These are phyloP conservation scores for Tulasnella sp. DNA, from an alignment of 768 basidiomycete genomes.

Conservation along the genomic window DNA sequence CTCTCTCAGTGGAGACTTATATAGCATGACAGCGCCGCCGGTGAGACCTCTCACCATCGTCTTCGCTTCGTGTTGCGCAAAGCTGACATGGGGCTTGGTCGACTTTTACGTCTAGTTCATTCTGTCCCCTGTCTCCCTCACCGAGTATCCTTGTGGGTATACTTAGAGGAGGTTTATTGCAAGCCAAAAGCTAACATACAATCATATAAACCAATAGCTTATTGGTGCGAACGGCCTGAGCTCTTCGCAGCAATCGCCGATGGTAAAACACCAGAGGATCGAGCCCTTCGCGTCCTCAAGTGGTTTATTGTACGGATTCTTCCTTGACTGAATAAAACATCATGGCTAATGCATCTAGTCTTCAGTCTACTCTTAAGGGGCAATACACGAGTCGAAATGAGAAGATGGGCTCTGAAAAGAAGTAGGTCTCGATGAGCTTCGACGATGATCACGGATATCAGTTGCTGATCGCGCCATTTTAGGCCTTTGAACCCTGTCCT, in stretches of 20 bases:
- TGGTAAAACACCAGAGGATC: constrained; percentile 58
- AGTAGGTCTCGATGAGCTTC: constrained; percentile 40
- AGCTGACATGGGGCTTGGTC: background rate
- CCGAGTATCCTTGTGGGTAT: constrained; percentile 74
- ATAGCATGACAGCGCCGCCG: constrained; percentile 61
- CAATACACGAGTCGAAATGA: constrained; percentile 94
- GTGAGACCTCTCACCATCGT: background rate
- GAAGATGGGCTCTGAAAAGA: constrained; percentile 95
- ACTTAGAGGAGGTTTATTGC: background rate
- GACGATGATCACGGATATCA: background rate
- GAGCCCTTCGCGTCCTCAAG: constrained; percentile 68
- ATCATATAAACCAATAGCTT: constrained; percentile 42
- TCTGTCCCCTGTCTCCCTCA: constrained; percentile 78
- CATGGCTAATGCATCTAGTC: background rate
- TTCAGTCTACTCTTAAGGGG: constrained; percentile 63
- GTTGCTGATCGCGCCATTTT: constrained; percentile 9
- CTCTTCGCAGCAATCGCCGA: constrained; percentile 80
- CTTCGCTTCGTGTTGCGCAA: background rate
- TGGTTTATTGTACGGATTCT: constrained; percentile 78
- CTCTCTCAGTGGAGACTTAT: constrained; percentile 79
- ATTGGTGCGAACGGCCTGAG: constrained; percentile 93
- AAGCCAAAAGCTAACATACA: background rate
- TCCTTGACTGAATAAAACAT: background rate
- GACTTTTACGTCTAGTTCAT: constrained; percentile 51
- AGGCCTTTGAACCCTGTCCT: constrained; percentile 94